phyloP scores from a whole-genome alignment of 805 yeast species.

The Nakazawaea ambrosiae region DNA sequence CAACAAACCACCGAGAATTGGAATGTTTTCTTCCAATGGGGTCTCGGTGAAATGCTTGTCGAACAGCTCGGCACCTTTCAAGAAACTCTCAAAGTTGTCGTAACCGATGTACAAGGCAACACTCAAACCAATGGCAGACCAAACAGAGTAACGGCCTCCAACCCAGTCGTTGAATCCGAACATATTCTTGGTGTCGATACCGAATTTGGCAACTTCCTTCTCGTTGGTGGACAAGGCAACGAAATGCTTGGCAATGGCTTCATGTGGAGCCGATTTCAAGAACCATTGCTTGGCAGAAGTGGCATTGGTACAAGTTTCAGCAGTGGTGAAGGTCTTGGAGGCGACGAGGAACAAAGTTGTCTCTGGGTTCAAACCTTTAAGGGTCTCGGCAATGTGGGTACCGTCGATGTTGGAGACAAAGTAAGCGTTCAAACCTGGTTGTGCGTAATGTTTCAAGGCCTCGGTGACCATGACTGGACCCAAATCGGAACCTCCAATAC shows the following conservation, averaged over 20 bases:
- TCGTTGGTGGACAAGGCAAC: constrained; percentile 96
- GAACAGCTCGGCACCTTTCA: constrained; percentile 96
- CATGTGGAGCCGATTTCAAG: constrained; percentile 55
- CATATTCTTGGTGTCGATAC: constrained; percentile 97
- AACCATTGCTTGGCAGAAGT: constrained; percentile 95
- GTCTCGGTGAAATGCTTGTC: constrained; percentile 84
- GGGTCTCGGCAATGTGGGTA: constrained; percentile 89
- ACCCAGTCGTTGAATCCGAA: constrained; percentile 98
- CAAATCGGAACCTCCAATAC: constrained; percentile 97
- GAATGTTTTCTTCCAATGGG: constrained; percentile 87
- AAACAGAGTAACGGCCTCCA: constrained; percentile 99
- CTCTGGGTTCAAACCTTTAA: constrained; percentile 75
- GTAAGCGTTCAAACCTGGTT: constrained; percentile 70
- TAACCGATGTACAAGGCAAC: constrained; percentile 93
- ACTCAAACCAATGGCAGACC: constrained; percentile 98
- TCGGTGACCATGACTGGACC: constrained; percentile 99
- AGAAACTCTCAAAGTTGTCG: constrained; percentile 86
- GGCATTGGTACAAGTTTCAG: constrained; percentile 96
- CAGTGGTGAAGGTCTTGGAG: constrained; percentile 98
- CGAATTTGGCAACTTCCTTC: constrained; percentile 84
- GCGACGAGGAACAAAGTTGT: constrained; percentile 90
- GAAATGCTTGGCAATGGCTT: constrained; percentile 91
- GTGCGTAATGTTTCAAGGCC: constrained; percentile 85
- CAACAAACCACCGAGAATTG: constrained; percentile 86
- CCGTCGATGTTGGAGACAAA: constrained; percentile 99